Evolutionary conservation across 768 basidiomycete species (phyloP), one percentile per base, ranked within the genome.

Genomic region (Pulveroboletus sp.): DNA sequence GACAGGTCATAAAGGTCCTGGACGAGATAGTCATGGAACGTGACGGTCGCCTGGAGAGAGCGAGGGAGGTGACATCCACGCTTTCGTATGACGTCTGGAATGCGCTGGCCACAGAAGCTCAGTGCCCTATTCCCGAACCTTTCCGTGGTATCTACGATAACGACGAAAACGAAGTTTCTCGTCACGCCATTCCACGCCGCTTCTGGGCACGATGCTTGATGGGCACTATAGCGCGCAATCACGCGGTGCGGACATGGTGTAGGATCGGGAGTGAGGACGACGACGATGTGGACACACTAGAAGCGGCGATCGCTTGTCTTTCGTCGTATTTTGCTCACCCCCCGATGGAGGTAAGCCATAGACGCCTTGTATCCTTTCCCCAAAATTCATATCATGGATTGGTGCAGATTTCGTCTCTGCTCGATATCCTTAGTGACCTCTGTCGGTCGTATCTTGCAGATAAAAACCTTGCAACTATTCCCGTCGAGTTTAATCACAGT

Each of bases 51-150:
- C 66, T 70, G 39, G 65, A 67, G 30, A 58, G 63, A 51, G 77
- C 76, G 14, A 60, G 69, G 39, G 61, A 66, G 33, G 51, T 82
- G 11, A 66, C 60, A 21, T 60, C 69, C n/a, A 64, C 64, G 36
- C 64, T 75, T 55, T 71, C 71, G 10, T 73, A 78, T 52, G 83
- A 84, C 51, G 72, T 76, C 35, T 84, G 79, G 79, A 77, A 83
- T 57, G 74, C 62, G 15, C 59, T 84, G 47, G 69, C 75, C 17
- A 55, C 71, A 12, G 73, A 76, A 56, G 59, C 68, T 27, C 57
- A 63, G 18, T 65, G 68, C 15, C 60, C 73, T 21, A 43, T 75
- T 31, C 73, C 76, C 0, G 49, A 56, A 31, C 54, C 58, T 41
- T 63, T 73, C 43, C 43, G 49, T 41, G 57, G 51, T 28, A 15